Percentiles rank a stretch among this genome's conserved stretches.
Evolutionary conservation across 148 eudicot genomes (phyloP).

Genomic region (Pouteria glomerata): DNA sequence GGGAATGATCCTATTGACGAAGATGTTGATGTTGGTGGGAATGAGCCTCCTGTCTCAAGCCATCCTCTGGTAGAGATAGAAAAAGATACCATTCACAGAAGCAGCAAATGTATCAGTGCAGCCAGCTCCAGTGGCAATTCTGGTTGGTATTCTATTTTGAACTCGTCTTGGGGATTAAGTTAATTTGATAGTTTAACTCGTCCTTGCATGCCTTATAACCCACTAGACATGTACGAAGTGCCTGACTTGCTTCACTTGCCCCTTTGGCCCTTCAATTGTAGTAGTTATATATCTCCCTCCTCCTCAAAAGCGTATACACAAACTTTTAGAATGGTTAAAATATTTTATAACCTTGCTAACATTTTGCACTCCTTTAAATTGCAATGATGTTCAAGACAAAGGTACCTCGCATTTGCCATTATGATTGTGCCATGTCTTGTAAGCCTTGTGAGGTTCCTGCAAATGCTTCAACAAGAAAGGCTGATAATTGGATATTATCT

Average conservation of each 20-base stretch:
- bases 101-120: slow-evolving; percentile 16
- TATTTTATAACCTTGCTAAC: no score
- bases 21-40: slow-evolving; percentile 55
- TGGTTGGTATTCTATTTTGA: neutral
- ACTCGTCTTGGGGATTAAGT: neutral
- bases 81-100: slow-evolving; percentile 21
- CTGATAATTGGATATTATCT: neutral
- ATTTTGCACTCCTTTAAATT: no score
- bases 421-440: neutral
- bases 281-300: no score
- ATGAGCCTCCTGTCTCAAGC: slow-evolving; percentile 64
- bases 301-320: no score
- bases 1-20: slow-evolving; percentile 50
- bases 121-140: slow-evolving; percentile 13
- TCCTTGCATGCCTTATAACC: neutral
- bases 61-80: slow-evolving; percentile 43
- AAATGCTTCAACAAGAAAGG: neutral
- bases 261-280: neutral
- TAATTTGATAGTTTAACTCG: neutral
- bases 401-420: neutral
- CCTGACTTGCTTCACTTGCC: neutral
- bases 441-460: neutral
- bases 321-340: no score
- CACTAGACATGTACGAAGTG: neutral
- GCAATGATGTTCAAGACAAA: no score